A percentile compares a stretch with the other conserved stretches of the same genome.
phyloP scores from a whole-genome alignment of 768 basidiomycete genomes.

The Boletus barrowsii region DNA sequence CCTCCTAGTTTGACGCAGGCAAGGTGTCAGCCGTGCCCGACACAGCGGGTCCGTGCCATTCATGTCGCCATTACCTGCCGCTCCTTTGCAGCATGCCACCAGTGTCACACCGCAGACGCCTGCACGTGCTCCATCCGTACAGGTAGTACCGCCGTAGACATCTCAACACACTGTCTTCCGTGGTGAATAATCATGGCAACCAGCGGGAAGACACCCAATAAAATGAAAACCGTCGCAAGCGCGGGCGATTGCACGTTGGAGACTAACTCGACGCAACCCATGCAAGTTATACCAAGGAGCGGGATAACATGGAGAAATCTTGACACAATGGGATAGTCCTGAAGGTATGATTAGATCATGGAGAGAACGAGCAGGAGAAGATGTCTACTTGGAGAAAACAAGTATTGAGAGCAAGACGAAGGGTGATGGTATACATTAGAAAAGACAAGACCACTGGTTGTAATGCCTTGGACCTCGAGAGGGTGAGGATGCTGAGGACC shows the following conservation, averaged over 20 bases:
- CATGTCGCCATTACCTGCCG: too few species aligned
- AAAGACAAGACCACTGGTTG: conserved; percentile 9
- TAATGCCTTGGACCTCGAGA: conserved; percentile 10
- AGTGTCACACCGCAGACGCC: too few species aligned
- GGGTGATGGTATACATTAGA: conserved; percentile 25
- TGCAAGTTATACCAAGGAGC: conserved; percentile 7
- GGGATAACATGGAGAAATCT: neutral
- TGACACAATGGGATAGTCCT: neutral
- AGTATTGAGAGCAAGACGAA: conserved; percentile 11
- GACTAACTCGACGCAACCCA: conserved; percentile 8
- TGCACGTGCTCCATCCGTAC: neutral
- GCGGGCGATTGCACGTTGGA: conserved; percentile 6
- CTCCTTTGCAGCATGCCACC: too few species aligned
- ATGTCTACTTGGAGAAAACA: conserved; percentile 8
- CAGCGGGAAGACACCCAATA: conserved; percentile 9
- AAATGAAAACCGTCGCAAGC: conserved; percentile 2
- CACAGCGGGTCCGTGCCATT: too few species aligned
- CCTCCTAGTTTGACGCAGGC: too few species aligned
- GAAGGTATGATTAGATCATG: too few species aligned
- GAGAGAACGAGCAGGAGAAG: too few species aligned
- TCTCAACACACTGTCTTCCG: neutral
- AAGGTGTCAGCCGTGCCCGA: too few species aligned
- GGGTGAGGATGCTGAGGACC: neutral
- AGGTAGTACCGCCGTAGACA: neutral
- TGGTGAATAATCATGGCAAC: neutral